Percentiles rank a stretch among this genome's conserved stretches.
Evolutionary conservation across 495 filamentous ascomycete species (phyloP).

Genomic region (Chaetomium tenue): DNA sequence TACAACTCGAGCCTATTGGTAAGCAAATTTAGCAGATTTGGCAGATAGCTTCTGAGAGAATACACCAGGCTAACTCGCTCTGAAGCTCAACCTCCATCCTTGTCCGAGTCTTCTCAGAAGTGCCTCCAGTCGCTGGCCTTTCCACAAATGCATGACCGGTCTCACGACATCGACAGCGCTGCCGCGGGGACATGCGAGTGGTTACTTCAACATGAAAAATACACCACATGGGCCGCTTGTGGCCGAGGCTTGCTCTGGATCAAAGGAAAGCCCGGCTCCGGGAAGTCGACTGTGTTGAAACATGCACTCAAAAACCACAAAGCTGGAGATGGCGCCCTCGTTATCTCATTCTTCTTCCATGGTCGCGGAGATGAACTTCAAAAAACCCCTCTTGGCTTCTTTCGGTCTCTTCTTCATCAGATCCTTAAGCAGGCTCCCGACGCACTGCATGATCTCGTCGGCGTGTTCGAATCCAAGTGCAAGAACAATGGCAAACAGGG

Average conservation of each 20-base stretch:
- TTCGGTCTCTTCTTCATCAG: slow-evolving; percentile 41
- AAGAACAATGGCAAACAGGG: slow-evolving; percentile 21
- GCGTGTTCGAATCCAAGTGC: slow-evolving; percentile 20
- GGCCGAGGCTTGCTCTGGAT: slow-evolving; percentile 46
- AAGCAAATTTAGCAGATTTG: slow-evolving; percentile 23
- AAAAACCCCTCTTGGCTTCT: slow-evolving; percentile 36
- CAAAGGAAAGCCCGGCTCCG: slow-evolving; percentile 49
- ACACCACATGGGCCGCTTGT: slow-evolving; percentile 35
- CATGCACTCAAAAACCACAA: slow-evolving; percentile 28
- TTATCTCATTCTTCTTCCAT: slow-evolving; percentile 42
- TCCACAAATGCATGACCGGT: slow-evolving; percentile 31
- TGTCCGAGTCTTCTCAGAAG: not conserved
- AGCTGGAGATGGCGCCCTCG: slow-evolving; percentile 19
- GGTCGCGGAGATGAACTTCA: slow-evolving; percentile 38
- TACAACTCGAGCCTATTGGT: slow-evolving; percentile 7
- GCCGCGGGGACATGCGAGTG: slow-evolving; percentile 38
- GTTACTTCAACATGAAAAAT: slow-evolving; percentile 35
- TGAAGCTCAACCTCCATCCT: not conserved
- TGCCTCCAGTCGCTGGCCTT: slow-evolving; percentile 29
- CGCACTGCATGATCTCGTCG: slow-evolving; percentile 25
- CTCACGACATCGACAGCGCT: slow-evolving; percentile 24
- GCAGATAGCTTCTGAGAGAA: slow-evolving; percentile 12
- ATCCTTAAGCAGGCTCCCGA: slow-evolving; percentile 28
- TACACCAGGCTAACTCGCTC: slow-evolving; percentile 11
- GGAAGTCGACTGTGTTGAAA: slow-evolving; percentile 50